Evolutionary conservation across 1,284 basidiomycete genomes (phyloP).

Genomic region (Athelia psychrophila): DNA sequence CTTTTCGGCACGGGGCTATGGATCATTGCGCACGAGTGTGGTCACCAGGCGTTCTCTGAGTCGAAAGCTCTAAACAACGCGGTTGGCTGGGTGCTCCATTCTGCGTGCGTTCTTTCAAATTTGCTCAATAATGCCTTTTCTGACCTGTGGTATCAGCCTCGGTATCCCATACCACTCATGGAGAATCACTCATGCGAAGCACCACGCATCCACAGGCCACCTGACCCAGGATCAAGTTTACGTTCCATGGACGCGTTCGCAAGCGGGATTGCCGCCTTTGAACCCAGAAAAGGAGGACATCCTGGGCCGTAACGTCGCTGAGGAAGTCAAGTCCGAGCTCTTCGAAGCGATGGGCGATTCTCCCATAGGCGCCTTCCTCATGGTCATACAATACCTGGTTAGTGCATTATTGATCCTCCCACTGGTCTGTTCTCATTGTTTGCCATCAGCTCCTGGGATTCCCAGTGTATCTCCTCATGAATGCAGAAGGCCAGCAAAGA

Average conservation of each 20-base stretch:
- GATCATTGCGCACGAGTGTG: constrained; percentile 77
- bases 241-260: constrained; percentile 74
- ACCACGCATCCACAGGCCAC: constrained; percentile 83
- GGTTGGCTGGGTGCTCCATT: constrained; percentile 83
- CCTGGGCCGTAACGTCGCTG: constrained; percentile 50
- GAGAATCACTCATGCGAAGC: constrained; percentile 84
- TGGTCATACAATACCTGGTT: constrained; percentile 55
- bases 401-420: constrained; percentile 15
- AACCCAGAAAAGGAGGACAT: constrained; percentile 55
- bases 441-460: constrained; percentile 55
- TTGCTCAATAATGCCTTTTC: constrained; percentile 16
- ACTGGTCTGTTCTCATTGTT: no score
- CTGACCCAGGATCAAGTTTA: constrained; percentile 85
- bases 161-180: constrained; percentile 89
- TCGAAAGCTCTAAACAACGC: constrained; percentile 80
- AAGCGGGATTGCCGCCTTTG: constrained; percentile 50
- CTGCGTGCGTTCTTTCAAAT: constrained; percentile 41
- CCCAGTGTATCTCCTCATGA: constrained; percentile 71
- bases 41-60: constrained; percentile 82
- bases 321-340: constrained; percentile 57
- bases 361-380: constrained; percentile 59
- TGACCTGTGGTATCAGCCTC: constrained; percentile 39
- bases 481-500: constrained; percentile 73
- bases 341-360: constrained; percentile 76
- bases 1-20: constrained; percentile 81